Evolutionary conservation across 163 green algal species (phyloP).

Genomic region (Botryococcus braunii): DNA sequence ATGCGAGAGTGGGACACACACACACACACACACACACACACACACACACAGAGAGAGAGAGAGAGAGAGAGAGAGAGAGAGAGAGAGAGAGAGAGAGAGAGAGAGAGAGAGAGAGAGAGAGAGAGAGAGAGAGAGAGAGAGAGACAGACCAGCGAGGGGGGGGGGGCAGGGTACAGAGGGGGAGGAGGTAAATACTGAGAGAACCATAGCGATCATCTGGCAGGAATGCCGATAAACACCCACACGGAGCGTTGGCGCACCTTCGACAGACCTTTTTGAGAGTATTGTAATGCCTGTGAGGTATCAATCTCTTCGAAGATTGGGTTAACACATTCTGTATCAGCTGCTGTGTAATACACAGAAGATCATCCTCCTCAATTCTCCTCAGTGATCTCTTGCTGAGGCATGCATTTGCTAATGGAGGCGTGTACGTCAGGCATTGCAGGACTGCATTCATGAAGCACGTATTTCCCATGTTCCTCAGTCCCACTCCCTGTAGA

Average conservation of each 20-base stretch:
- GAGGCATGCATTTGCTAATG: constrained; percentile 47
- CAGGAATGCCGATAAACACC: background rate
- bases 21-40: too few relatives aligned
- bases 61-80: too few relatives aligned
- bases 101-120: too few relatives aligned
- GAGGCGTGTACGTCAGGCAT: constrained; percentile 50
- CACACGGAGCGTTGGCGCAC: too few relatives aligned
- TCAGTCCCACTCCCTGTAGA: constrained; percentile 44
- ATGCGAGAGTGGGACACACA: too few relatives aligned
- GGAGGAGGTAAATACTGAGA: too few relatives aligned
- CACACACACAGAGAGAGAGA: too few relatives aligned
- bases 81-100: too few relatives aligned
- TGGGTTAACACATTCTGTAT: constrained; percentile 38
- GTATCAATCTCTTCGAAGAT: constrained; percentile 24
- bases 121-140: too few relatives aligned
- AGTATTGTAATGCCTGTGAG: constrained; percentile 37
- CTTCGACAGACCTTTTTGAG: constrained; percentile 57
- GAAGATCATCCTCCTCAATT: constrained; percentile 25
- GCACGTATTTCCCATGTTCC: constrained; percentile 89
- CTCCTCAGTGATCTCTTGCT: constrained; percentile 6
- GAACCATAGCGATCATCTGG: too few relatives aligned
- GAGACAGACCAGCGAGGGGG: too few relatives aligned
- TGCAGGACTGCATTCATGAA: constrained; percentile 93
- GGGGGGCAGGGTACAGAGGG: too few relatives aligned
- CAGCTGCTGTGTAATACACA: constrained; percentile 47